These are phyloP conservation scores for Pseudonitzschia multiseries DNA, from an alignment of 108 stramenopile species.

Conservation along the genomic window DNA sequence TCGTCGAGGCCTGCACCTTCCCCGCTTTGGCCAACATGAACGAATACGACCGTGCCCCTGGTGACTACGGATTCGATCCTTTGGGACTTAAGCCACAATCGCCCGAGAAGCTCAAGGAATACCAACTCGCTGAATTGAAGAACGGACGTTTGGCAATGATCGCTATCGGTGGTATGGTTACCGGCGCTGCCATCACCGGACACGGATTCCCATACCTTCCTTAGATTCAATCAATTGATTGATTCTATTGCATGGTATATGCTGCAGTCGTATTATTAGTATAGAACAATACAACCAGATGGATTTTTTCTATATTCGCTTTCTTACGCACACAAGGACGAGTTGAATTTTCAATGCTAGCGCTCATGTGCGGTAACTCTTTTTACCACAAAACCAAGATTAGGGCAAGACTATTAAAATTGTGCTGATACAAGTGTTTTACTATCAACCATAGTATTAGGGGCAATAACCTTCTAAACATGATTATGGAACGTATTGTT, in stretches of 20 bases:
- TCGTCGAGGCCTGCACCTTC: conserved; percentile 43
- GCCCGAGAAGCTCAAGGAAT: conserved; percentile 43
- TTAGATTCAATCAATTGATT: conserved; percentile 10
- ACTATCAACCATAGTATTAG: too few species aligned
- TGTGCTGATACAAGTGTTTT: not conserved
- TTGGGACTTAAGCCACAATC: conserved; percentile 53
- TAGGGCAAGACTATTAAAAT: not conserved
- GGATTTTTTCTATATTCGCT: not conserved
- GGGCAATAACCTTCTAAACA: too few species aligned
- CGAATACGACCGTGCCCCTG: conserved; percentile 72
- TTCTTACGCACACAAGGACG: not conserved
- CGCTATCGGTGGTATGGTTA: conserved; percentile 89
- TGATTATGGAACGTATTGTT: too few species aligned
- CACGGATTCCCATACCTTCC: conserved; percentile 89
- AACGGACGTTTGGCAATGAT: conserved; percentile 95
- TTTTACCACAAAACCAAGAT: not conserved
- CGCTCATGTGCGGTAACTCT: not conserved
- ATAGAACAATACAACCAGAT: conserved; percentile 3
- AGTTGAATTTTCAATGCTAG: not conserved
- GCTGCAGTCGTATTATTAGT: not conserved
- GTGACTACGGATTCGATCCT: conserved; percentile 69
- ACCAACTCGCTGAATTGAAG: conserved; percentile 48
- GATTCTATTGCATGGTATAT: conserved; percentile 6
- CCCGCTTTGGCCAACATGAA: conserved; percentile 65
- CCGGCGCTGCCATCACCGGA: conserved; percentile 79